Conservation (phyloP, 1,139 yeast species). For the Magnusiomyces suaveolens region DNA sequence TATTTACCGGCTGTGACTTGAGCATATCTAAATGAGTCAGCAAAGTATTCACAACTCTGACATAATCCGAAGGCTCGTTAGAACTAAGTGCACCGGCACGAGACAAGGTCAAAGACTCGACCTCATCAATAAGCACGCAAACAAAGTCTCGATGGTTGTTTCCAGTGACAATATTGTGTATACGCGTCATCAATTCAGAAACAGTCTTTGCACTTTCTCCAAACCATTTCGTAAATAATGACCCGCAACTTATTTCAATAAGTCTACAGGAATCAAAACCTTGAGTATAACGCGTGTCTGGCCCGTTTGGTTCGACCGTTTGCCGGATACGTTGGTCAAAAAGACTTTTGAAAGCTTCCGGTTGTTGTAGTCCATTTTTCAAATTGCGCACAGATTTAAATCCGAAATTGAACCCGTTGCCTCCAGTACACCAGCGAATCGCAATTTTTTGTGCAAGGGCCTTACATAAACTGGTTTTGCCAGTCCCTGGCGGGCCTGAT, state of each 20-base stretch:
- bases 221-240: constrained; percentile 3
- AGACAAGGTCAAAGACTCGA: constrained; percentile 3
- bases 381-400: background rate
- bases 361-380: no score
- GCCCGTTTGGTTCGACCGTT: background rate
- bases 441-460: constrained; percentile 3
- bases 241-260: background rate
- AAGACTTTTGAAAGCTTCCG: no score
- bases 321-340: no score
- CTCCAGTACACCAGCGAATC: background rate
- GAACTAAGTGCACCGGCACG: background rate
- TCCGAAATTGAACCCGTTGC: background rate
- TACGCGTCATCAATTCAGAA: background rate
- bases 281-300: background rate
- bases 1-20: background rate
- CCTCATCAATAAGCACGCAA: constrained; percentile 3
- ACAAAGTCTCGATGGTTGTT: background rate
- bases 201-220: constrained; percentile 1
- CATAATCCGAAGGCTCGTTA: constrained; percentile 1
- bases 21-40: constrained; percentile 4
- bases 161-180: background rate
- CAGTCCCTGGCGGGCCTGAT: constrained; percentile 1
- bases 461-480: background rate
- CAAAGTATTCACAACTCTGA: constrained; percentile 3
- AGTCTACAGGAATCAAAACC: background rate